Evolutionary conservation across 768 basidiomycete genomes (phyloP).

Genomic region (Russula sp.): DNA sequence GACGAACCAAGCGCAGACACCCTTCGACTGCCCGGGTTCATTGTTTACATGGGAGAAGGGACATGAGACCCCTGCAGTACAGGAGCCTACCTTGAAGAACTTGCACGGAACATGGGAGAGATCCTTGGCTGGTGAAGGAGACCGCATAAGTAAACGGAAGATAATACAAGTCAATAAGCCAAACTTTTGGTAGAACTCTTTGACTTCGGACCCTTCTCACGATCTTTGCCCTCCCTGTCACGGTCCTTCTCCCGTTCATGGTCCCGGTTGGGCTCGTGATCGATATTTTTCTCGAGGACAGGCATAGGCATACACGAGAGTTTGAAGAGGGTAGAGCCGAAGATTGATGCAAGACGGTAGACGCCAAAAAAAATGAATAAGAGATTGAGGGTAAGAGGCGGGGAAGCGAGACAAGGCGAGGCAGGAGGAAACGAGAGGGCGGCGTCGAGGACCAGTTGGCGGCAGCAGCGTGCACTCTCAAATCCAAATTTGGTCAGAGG

Average conservation of each 20-base stretch:
- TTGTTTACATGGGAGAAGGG: constrained; percentile 84
- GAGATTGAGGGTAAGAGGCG: constrained; percentile 7
- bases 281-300: constrained; percentile 29
- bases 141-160: constrained; percentile 17
- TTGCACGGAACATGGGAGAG: constrained; percentile 97
- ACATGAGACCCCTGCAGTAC: constrained; percentile 90
- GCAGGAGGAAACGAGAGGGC: constrained; percentile 18
- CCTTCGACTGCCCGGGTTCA: constrained; percentile 77
- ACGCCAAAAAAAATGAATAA: constrained; percentile 12
- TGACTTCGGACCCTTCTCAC: constrained; percentile 31
- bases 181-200: constrained; percentile 34
- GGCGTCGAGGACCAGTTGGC: constrained; percentile 24
- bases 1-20: constrained; percentile 84
- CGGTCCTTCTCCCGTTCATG: constrained; percentile 29
- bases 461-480: constrained; percentile 22
- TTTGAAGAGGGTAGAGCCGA: neutral
- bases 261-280: constrained; percentile 28
- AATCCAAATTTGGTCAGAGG: constrained; percentile 11
- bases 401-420: constrained; percentile 16
- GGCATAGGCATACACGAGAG: constrained; percentile 31
- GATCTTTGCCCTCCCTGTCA: constrained; percentile 29
- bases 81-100: constrained; percentile 92
- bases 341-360: neutral
- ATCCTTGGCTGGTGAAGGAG: constrained; percentile 61
- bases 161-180: constrained; percentile 6